Evolutionary conservation across 2,329 filamentous ascomycete species (phyloP), one percentile per base, ranked within the genome.

Genomic region (Calonectria hongkongensis): DNA sequence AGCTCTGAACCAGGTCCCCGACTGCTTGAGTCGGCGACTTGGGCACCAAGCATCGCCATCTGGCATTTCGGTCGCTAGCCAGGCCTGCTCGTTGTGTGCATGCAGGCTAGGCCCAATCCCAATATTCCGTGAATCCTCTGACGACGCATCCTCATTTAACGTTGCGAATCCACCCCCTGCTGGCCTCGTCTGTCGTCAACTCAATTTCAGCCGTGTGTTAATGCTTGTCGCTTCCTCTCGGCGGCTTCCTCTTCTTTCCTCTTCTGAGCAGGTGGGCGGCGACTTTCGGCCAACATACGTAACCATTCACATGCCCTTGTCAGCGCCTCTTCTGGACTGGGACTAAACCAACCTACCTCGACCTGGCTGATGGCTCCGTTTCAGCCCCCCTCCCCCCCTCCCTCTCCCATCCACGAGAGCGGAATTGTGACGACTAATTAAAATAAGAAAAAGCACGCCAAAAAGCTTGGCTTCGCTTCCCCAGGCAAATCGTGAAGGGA

Each of bases 381-480:
- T 60, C 51, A 48, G 41, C 47, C 47, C 45, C 65, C 28, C 48
- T 27, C 30, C 47, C 28, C 30, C 47, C 30, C 30, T 33, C 30
- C 45, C 33, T 18, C 58, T 41, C 45, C 30, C 41, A 43, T 64
- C 60, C 54, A 58, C 30, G 54, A 58, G 60, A 27, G 68, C 60
- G 68, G 60, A 70, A 70, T 58, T 56, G 36, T 25, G n/a, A 30
- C 62, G 43, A 56, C 18, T 43, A 30, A 47, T 47, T 33, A 70
- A 43, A 56, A 28, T 18, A 60, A 58, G 39, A 56, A 16, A 27
- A 39, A 13, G 13, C 2, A 58, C n/a, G 41, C 62, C 21, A 56
- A 54, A 70, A 47, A 48, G 48, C 41, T 48, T 70, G 60, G 60
- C 68, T 70, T 64, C 68, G 60, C 68, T 70, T 70, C 60, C 68